Evolutionary conservation across 129 eudicot species (phyloP).

Genomic region (Erigeron canadensis): DNA sequence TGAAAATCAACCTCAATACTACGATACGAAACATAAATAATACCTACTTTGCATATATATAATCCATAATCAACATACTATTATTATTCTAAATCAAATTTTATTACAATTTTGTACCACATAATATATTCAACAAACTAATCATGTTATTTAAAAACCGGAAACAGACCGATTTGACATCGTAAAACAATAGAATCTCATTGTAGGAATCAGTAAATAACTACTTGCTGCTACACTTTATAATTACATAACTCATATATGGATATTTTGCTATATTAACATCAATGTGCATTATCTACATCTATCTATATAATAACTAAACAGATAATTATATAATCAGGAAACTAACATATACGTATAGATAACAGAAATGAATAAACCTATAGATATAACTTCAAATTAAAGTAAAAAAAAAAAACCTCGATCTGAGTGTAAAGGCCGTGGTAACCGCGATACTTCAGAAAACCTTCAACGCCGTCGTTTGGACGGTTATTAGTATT

Average conservation of each 20-base stretch:
- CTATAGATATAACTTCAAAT: neutral
- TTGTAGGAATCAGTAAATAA: constrained; percentile 6
- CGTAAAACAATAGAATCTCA: neutral
- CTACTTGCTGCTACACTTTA: constrained; percentile 12
- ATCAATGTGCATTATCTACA: constrained; percentile 10
- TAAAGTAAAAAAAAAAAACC: constrained; percentile 37
- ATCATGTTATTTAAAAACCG: too few relatives aligned
- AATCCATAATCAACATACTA: too few relatives aligned
- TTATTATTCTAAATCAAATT: too few relatives aligned
- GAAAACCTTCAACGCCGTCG: constrained; percentile 79
- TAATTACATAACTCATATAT: neutral
- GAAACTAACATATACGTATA: neutral
- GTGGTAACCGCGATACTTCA: constrained; percentile 74
- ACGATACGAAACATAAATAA: too few relatives aligned
- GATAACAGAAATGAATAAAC: constrained; percentile 4
- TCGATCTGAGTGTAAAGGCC: constrained; percentile 97
- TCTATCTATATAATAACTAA: too few relatives aligned
- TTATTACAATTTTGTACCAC: too few relatives aligned
- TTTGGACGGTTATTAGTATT: constrained; percentile 35
- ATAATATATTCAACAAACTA: too few relatives aligned
- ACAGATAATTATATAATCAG: neutral
- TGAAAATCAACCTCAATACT: too few relatives aligned
- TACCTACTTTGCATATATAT: too few relatives aligned
- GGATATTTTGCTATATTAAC: constrained; percentile 3
- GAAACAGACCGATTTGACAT: too few relatives aligned